phyloP scores from a whole-genome alignment of 306 rosid species.

The Abrus precatorius region DNA sequence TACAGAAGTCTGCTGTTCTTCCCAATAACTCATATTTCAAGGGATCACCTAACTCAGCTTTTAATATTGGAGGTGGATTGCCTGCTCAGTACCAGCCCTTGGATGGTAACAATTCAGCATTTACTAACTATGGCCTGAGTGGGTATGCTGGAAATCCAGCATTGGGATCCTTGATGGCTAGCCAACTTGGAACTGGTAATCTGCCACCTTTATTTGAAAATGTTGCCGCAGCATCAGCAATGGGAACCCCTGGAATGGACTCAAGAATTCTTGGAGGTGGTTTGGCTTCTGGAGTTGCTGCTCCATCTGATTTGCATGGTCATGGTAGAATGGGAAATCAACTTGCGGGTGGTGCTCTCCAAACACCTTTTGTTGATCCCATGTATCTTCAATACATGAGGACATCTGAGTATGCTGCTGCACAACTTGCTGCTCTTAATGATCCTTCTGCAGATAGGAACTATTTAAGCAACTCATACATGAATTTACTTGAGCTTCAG shows the following conservation, averaged over 20 bases:
- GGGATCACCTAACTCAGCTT: conserved; percentile 68
- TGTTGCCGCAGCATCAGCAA: conserved; percentile 76
- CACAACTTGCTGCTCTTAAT: conserved; percentile 80
- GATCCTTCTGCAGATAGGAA: conserved; percentile 77
- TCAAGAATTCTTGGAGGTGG: conserved; percentile 76
- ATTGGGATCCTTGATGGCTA: conserved; percentile 75
- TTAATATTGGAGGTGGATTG: conserved; percentile 67
- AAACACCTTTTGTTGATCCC: conserved; percentile 84
- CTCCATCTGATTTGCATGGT: conserved; percentile 71
- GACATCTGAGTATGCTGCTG: conserved; percentile 83
- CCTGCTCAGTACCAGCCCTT: conserved; percentile 69
- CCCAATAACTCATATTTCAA: conserved; percentile 61
- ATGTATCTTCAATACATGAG: conserved; percentile 83
- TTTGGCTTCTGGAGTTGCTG: conserved; percentile 67
- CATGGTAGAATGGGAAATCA: conserved; percentile 79
- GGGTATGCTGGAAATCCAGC: conserved; percentile 82
- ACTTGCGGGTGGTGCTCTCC: conserved; percentile 71
- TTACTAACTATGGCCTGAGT: conserved; percentile 69
- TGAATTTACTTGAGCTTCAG: conserved; percentile 84
- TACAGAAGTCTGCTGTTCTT: conserved; percentile 62
- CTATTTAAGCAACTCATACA: conserved; percentile 75
- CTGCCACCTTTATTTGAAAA: conserved; percentile 79
- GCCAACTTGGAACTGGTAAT: conserved; percentile 78
- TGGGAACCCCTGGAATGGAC: conserved; percentile 80
- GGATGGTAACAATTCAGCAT: conserved; percentile 70